phyloP scores from a whole-genome alignment of 192 early-diverging fungal species.

The Linnemannia zychae region DNA sequence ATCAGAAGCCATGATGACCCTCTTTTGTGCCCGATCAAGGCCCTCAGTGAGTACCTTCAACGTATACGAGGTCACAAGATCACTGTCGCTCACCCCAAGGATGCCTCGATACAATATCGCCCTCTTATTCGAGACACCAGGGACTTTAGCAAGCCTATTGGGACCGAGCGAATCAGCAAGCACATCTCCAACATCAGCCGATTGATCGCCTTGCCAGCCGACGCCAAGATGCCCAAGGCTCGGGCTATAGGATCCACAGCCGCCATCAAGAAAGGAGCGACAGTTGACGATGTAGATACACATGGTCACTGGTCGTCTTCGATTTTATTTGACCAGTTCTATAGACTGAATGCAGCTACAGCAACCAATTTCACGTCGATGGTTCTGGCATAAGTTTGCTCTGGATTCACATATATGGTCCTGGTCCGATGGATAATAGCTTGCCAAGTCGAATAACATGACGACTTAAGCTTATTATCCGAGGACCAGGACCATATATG shows the following conservation, averaged over 20 bases:
- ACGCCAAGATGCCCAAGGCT: not conserved
- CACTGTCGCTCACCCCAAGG: not conserved
- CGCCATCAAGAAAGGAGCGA: not conserved
- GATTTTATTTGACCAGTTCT: slow-evolving; percentile 12
- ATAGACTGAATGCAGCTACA: not conserved
- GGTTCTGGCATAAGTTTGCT: slow-evolving; percentile 11
- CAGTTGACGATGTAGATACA: slow-evolving; percentile 2
- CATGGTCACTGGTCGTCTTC: slow-evolving; percentile 20
- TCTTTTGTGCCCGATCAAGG: not conserved
- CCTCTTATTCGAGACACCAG: slow-evolving; percentile 3
- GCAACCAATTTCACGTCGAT: slow-evolving; percentile 13
- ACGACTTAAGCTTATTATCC: not conserved
- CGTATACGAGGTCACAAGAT: not conserved
- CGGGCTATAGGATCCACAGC: not conserved
- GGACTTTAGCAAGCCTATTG: not conserved
- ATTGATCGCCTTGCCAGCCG: not conserved
- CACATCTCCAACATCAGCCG: not conserved
- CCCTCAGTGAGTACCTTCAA: not conserved
- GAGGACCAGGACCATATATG: too few relatives aligned
- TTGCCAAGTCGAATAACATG: not conserved
- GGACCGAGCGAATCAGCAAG: slow-evolving; percentile 3
- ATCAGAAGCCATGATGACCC: slow-evolving; percentile 10
- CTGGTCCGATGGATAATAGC: slow-evolving; percentile 10
- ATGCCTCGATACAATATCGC: not conserved
- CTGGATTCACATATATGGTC: slow-evolving; percentile 26